Evolutionary conservation across 257 asterid species (phyloP).

Genomic region (Solanum gracilifrons): DNA sequence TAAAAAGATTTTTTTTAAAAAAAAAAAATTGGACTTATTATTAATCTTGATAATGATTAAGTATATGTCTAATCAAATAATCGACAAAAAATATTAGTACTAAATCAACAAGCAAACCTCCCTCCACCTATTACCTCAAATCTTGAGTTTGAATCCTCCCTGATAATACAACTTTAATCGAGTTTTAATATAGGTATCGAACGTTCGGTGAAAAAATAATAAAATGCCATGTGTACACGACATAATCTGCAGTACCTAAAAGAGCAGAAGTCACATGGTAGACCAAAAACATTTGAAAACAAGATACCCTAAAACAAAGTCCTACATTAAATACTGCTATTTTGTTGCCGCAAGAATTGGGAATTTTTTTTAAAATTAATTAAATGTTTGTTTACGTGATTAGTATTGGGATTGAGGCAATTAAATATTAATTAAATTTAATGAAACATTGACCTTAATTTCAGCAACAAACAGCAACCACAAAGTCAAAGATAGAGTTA

Average conservation of each 20-base stretch:
- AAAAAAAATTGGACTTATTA: not conserved
- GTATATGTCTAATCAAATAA: not conserved
- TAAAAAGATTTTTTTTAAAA: not conserved
- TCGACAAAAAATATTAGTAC: not conserved
- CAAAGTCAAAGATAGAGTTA: constrained; percentile 14
- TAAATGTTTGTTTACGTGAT: not conserved
- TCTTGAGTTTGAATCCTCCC: not conserved
- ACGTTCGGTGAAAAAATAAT: not conserved
- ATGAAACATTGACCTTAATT: constrained; percentile 3
- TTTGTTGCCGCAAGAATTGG: constrained; percentile 35
- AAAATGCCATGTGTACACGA: not conserved
- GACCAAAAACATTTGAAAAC: constrained; percentile 23
- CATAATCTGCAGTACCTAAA: constrained; percentile 5
- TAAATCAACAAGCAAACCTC: not conserved
- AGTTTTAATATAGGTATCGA: not conserved
- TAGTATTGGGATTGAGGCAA: constrained; percentile 4
- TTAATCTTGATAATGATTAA: not conserved
- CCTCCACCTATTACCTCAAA: not conserved
- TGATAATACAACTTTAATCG: not conserved
- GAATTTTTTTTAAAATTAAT: not conserved
- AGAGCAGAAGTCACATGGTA: constrained; percentile 50
- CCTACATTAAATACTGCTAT: constrained; percentile 12
- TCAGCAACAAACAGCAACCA: constrained; percentile 10
- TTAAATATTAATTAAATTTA: not conserved
- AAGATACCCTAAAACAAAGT: constrained; percentile 6